Evolutionary conservation across 164 flowering plant species (phyloP).

Genomic region (Hamamelis virginiana): DNA sequence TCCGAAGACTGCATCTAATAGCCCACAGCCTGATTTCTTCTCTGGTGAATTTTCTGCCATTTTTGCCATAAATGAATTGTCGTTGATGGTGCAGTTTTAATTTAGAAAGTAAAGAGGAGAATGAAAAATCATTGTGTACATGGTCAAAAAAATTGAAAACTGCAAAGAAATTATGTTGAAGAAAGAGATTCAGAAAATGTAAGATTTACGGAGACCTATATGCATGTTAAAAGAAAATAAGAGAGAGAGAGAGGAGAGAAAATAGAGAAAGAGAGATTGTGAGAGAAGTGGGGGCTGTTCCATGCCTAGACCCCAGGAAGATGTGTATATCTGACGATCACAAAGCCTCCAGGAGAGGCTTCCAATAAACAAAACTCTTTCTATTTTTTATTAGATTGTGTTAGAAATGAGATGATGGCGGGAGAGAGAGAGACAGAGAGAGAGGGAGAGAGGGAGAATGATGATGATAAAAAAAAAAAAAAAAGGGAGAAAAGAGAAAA

Average conservation of each 20-base stretch:
- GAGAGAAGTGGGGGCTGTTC: neutral
- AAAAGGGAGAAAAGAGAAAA: constrained; percentile 13
- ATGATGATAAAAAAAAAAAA: neutral
- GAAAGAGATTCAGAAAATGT: too few relatives aligned
- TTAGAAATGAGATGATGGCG: neutral
- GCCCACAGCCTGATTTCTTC: constrained; percentile 64
- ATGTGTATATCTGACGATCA: neutral
- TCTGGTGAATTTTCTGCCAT: constrained; percentile 39
- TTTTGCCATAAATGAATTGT: constrained; percentile 9
- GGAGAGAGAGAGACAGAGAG: neutral
- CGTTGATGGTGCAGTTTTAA: too few relatives aligned
- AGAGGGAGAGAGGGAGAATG: neutral
- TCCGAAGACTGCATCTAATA: constrained; percentile 54
- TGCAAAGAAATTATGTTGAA: too few relatives aligned
- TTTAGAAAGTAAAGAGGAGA: too few relatives aligned
- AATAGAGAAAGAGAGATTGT: too few relatives aligned
- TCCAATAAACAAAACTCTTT: neutral
- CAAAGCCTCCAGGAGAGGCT: constrained; percentile 20
- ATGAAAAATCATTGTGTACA: too few relatives aligned
- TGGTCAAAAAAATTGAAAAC: too few relatives aligned
- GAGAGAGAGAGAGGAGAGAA: too few relatives aligned
- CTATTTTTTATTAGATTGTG: constrained; percentile 1
- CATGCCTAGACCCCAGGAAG: neutral
- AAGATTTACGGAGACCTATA: too few relatives aligned
- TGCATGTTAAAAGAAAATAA: too few relatives aligned